phyloP scores from a whole-genome alignment of 352 stramenopile genomes.

The Globisporangium nodosum region DNA sequence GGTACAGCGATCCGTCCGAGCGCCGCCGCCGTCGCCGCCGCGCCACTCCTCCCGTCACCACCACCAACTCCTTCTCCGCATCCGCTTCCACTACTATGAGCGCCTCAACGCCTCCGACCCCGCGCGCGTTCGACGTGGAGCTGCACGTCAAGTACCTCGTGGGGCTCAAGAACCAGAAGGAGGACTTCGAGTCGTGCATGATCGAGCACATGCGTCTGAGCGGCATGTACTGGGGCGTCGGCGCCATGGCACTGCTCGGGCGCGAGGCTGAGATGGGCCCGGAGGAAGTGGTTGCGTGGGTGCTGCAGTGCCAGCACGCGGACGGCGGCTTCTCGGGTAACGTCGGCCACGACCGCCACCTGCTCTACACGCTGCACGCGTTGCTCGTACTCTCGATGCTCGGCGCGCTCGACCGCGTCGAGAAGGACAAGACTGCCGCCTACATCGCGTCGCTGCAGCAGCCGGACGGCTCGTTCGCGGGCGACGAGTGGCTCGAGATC shows the following conservation, averaged over 20 bases:
- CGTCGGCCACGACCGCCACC: constrained; percentile 94
- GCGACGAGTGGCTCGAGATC: constrained; percentile 96
- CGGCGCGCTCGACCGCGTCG: constrained; percentile 74
- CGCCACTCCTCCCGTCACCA: neutral
- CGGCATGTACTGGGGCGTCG: constrained; percentile 98
- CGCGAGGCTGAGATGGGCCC: constrained; percentile 80
- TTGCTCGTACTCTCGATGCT: constrained; percentile 97
- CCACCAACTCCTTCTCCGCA: neutral
- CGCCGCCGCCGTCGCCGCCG: neutral
- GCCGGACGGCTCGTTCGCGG: constrained; percentile 95
- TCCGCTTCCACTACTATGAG: constrained; percentile 1
- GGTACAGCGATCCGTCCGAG: neutral
- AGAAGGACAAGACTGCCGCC: constrained; percentile 67
- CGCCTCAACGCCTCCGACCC: neutral
- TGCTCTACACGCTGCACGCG: constrained; percentile 97
- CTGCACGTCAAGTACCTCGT: constrained; percentile 80
- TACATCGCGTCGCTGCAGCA: constrained; percentile 93
- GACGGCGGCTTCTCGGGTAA: constrained; percentile 95
- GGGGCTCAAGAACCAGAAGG: constrained; percentile 80
- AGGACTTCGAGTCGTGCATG: constrained; percentile 90
- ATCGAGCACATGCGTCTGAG: constrained; percentile 97
- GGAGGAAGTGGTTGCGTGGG: constrained; percentile 91
- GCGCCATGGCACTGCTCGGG: constrained; percentile 91
- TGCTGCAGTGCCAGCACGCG: constrained; percentile 93
- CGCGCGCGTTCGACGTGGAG: constrained; percentile 41